Evolutionary conservation across 345 rosid genomes (phyloP), one percentile per base, ranked within the genome.

Genomic region (Hevea brasiliensis): DNA sequence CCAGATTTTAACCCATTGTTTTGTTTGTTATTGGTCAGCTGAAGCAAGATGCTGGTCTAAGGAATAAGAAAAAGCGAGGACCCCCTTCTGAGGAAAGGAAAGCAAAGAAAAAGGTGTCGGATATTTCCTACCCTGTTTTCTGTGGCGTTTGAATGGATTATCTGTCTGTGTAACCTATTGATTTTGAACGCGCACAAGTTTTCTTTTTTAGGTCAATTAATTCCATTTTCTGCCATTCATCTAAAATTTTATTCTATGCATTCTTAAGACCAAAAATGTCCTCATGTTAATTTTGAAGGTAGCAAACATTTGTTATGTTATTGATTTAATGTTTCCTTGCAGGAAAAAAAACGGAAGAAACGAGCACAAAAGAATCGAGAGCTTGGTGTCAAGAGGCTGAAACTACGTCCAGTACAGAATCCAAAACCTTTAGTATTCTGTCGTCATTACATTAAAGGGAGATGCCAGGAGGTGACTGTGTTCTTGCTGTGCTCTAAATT

Each of bases 381-480:
- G 65, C 96, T 88, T 74, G 98, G 97, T n/a, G 92, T 92, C 68
- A 89, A 87, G 74, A 87, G 93, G 86, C 74, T 92, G 81, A 95
- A 89, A 80, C 79, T 95, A 71, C 88, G 77, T 59, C 78, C 90
- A 47, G 85, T 87, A 65, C 68, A 87, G 77, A 89, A 81, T 74
- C 91, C 88, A 26, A 87, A 88, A 78, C 68, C 89, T 57, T 82
- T 89, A 54, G 59, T 60, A 17, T 68, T 79, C 81, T 94, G 97
- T 76, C 93, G 88, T 53, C 98, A 92, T 75, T 90, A 80, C 84
- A 83, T 90, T 73, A 79, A 68, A 62, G 97, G 98, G 47, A 88
- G 90, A 85, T 94, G 97, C 77, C 74, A 84, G 7, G 91, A 92
- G 97, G 98, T 92, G 45, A 50, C 26, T 67, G 11, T 24, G 9